Conservation (phyloP, 148 eudicot species). For the Persicaria maculosa region DNA sequence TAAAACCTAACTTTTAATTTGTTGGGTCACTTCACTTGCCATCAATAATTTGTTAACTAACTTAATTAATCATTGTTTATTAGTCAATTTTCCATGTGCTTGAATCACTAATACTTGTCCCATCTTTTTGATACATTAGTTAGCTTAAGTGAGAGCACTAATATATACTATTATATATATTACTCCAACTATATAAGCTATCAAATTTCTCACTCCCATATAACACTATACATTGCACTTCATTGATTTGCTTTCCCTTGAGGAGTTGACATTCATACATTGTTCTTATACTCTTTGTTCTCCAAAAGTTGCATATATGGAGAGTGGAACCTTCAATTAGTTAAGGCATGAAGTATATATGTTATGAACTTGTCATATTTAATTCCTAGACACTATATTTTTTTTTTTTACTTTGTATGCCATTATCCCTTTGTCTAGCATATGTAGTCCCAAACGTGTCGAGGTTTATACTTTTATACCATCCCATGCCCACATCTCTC, state of each 20-base stretch:
- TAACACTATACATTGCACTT: neutral
- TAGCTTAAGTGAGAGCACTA: too few species aligned
- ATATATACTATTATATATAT: too few species aligned
- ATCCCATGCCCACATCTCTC: too few species aligned
- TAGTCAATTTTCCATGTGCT: too few species aligned
- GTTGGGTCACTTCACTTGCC: too few species aligned
- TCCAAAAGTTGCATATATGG: neutral
- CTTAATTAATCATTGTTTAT: too few species aligned
- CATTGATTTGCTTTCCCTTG: neutral
- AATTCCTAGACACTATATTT: neutral
- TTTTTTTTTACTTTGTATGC: neutral
- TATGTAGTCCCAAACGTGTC: neutral
- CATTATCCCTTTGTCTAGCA: neutral
- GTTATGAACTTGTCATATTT: neutral
- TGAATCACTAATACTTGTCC: too few species aligned
- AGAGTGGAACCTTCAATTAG: neutral
- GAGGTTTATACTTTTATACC: conserved; percentile 8
- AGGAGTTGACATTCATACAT: neutral
- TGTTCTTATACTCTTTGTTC: neutral
- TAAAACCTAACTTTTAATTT: too few species aligned
- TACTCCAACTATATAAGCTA: neutral
- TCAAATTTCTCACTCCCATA: neutral
- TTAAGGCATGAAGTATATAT: neutral
- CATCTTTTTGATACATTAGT: too few species aligned
- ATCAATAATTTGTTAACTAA: too few species aligned